Evolutionary conservation across 345 rosid genomes (phyloP).

Genomic region (Acer saccharum): DNA sequence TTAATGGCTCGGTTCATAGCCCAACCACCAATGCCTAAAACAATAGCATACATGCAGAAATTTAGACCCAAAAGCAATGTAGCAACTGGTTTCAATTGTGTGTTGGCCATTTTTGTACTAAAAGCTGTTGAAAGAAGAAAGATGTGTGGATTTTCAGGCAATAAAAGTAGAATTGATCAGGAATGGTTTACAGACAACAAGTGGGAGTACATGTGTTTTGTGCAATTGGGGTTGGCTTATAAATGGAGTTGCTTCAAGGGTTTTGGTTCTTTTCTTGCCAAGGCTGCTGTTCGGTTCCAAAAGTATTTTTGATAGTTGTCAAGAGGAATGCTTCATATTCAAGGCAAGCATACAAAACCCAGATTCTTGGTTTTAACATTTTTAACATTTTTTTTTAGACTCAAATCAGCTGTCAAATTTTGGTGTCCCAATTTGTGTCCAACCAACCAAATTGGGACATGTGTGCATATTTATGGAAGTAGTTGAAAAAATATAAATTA

Average conservation of each 20-base stretch:
- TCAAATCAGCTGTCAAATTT: too few relatives aligned
- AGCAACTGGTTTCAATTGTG: constrained; percentile 58
- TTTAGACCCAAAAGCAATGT: constrained; percentile 63
- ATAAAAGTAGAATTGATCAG: constrained; percentile 2
- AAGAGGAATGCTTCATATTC: constrained; percentile 61
- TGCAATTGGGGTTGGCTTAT: constrained; percentile 15
- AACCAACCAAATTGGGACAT: too few relatives aligned
- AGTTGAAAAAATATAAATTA: too few relatives aligned
- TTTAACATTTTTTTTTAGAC: not conserved
- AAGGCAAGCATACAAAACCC: constrained; percentile 48
- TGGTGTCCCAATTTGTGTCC: too few relatives aligned
- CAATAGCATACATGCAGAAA: constrained; percentile 70
- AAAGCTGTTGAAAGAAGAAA: constrained; percentile 24
- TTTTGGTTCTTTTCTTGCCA: constrained; percentile 81
- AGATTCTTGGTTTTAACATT: constrained; percentile 42
- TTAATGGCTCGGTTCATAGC: constrained; percentile 77
- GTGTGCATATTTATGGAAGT: too few relatives aligned
- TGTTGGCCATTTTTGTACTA: constrained; percentile 46
- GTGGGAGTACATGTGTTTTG: constrained; percentile 17
- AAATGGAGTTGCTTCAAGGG: constrained; percentile 16
- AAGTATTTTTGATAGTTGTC: constrained; percentile 52
- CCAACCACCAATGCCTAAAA: constrained; percentile 85
- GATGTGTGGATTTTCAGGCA: constrained; percentile 1
- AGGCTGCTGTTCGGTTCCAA: constrained; percentile 43
- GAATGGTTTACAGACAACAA: not conserved